Base-by-base conservation (phyloP, 805 yeast genomes). In the Candida wancherniae region DNA sequence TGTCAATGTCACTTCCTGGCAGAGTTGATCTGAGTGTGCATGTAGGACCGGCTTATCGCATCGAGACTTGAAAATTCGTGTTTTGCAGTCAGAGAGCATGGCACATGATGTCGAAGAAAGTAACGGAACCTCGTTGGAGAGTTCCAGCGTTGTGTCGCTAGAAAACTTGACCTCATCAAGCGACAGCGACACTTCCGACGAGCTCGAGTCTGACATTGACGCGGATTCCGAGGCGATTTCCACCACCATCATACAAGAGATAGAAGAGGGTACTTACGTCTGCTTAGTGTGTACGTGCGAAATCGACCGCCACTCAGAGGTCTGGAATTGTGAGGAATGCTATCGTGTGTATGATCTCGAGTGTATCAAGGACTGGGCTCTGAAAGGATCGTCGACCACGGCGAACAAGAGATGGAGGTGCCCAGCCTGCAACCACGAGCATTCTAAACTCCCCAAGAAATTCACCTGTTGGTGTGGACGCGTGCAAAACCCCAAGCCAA, bases 381-480 rank as follows among this genome's bases (percentile, higher is more conserved):
- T 62, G 15, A 68, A 83, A 39, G 88, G 88, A 4, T 73, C 83
- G 2, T 73, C 84, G 5, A 79, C 84, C 1, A 75, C 75, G 19
- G 59, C 57, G 1, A 67, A 69, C 25, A 72, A 71, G 28, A 63
- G 68, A 23, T 87, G 96, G 96, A 69, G 87, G 47, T 87, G 97
- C 55, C 96, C 96, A 1, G 72, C 83, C 3, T 84, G 94, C 53
- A 85, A 76, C 57, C 63, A 57, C 28, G 74, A 60, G 19, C 59
- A 63, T 29, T 62, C 57, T 30, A 55, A 59, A 47, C 65, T 71
- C 26, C 87, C 84, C 21, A 69, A 57, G 41, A 69, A 55, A 22
- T 80, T 73, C 54, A 73, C 73, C 1, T 87, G 97, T 51, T 87
- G 97, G 97, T 87, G 96, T 65, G 90, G 88, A 1, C 81, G 84